phyloP scores from a whole-genome alignment of 345 rosid genomes.

The Linum usitatissimum region DNA sequence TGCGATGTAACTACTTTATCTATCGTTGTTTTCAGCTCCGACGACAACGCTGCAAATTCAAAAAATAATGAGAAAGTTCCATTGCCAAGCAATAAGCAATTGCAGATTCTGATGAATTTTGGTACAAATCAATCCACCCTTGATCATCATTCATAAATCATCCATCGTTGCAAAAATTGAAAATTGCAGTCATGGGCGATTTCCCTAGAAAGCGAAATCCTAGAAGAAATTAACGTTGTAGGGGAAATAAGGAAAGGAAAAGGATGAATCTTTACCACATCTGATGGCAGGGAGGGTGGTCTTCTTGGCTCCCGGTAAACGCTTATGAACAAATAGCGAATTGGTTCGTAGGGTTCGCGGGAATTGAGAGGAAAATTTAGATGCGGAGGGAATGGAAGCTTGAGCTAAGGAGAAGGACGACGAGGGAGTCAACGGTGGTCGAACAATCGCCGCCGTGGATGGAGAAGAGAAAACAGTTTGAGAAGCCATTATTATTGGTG shows the following conservation, averaged over 20 bases:
- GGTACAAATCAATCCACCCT: neutral
- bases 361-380: neutral
- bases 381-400: neutral
- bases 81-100: neutral
- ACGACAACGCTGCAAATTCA: conserved; percentile 36
- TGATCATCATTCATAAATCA: neutral
- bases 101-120: neutral
- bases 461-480: neutral
- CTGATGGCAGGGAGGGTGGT: neutral
- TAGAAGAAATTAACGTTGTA: no score
- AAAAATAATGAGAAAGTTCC: neutral
- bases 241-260: neutral
- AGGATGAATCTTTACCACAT: neutral
- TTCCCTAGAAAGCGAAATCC: neutral
- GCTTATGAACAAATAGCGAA: neutral
- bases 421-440: neutral
- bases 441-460: neutral
- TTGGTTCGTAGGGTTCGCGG: neutral
- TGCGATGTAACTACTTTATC: conserved; percentile 61
- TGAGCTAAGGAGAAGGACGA: neutral
- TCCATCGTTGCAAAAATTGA: neutral
- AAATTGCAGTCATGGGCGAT: neutral
- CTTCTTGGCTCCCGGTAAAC: neutral
- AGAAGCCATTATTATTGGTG: neutral
- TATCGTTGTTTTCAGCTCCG: conserved; percentile 60